Evolutionary conservation across 441 rosid species (phyloP), one percentile per base, ranked within the genome.

Genomic region (Gossypium schwendimanii): DNA sequence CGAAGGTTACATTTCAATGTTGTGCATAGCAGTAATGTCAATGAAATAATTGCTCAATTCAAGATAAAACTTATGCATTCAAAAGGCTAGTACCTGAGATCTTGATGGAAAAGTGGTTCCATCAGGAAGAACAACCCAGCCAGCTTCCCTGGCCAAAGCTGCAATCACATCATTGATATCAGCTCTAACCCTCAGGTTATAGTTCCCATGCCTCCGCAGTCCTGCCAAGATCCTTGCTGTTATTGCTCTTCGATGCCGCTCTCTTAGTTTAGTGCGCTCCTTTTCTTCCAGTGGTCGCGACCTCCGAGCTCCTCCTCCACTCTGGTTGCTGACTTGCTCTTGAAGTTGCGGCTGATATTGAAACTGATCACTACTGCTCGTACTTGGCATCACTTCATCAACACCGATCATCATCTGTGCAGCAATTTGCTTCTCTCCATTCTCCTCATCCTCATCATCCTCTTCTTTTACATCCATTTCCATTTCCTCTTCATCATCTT

Each of bases 41-140:
- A 45, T 7, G 6, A 71, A 44, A 6, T 10, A 57, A 11, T 6
- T 61, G 58, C 28, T 28, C 59, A 72, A 28, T 47, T 18, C 3
- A 69, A 45, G 11, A 59, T 14, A 54, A 50, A 76, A 31, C 71
- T n/a, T 4, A 71, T 63, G 39, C 9, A 39, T 66, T 69, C 67
- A 70, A 79, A 23, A 68, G 41, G 71, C 54, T 49, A 83, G 79
- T 73, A 96, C 99, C 97, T 93, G 98, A 75, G 97, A 84, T 84
- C 86, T 90, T 23, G 97, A 90, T 63, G 98, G 99, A 75, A 90
- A 93, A 64, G 97, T 93, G 49, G 99, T 96, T 81, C 99, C 99
- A 88, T 96, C 99, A 31, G 99, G 98, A 75, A 96, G 97, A 82
- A 96, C 99, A 78, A 93, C 96, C 99, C 99, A 93, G 24, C 98